Conservation (phyloP, 2,329 filamentous ascomycete species). For the Botrytis cinerea region DNA sequence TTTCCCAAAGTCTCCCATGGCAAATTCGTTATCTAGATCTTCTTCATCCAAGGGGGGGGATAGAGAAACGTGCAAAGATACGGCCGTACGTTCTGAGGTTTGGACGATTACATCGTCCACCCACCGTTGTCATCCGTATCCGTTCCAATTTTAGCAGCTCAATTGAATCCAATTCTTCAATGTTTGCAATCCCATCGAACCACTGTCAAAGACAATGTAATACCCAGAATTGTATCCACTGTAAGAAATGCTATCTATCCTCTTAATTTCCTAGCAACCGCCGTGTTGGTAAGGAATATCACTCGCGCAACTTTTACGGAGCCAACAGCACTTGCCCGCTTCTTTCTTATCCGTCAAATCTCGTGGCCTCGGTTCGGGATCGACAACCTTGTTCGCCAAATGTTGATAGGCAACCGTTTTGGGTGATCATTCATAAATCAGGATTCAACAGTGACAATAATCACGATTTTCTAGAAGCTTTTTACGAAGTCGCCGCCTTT, state of each 20-base stretch:
- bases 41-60: background rate
- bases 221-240: background rate
- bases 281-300: slow-evolving; percentile 10
- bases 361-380: background rate
- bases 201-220: background rate
- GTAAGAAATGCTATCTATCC: background rate
- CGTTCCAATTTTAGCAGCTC: background rate
- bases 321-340: background rate
- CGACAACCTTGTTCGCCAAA: background rate
- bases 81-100: background rate
- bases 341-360: background rate
- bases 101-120: background rate
- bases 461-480: background rate
- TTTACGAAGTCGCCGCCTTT: background rate
- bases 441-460: background rate
- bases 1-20: background rate
- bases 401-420: slow-evolving; percentile 8
- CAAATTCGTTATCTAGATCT: background rate
- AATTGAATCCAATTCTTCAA: background rate
- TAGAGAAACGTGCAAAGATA: background rate
- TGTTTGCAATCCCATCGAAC: background rate
- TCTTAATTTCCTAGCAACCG: background rate
- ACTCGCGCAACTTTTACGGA: background rate
- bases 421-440: slow-evolving; percentile 1
- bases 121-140: background rate